Evolutionary conservation across 2,329 filamentous ascomycete genomes (phyloP).

Genomic region (Alternaria brassicicola): DNA sequence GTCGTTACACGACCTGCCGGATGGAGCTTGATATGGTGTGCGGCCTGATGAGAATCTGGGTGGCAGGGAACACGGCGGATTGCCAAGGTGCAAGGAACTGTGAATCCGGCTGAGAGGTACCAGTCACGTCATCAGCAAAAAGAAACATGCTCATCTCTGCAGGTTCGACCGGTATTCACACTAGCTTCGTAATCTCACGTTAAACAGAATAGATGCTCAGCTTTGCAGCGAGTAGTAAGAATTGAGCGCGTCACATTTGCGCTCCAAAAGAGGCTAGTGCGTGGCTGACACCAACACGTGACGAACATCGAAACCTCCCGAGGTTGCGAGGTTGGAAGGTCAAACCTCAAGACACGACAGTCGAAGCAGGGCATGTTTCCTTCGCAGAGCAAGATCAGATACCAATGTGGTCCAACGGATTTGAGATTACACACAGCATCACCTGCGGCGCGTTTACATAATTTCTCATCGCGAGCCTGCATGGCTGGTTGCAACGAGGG

Average conservation of each 20-base stretch:
- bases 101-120: not conserved
- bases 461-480: not conserved
- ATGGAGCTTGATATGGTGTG: slow-evolving; percentile 18
- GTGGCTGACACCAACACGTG: not conserved
- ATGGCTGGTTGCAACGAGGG: not conserved
- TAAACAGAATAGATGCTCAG: not conserved
- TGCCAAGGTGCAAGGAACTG: slow-evolving; percentile 3
- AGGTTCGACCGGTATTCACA: not conserved
- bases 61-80: slow-evolving; percentile 15
- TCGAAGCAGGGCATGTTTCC: not conserved
- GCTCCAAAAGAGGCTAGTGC: not conserved
- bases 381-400: not conserved
- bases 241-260: not conserved
- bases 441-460: too few species aligned
- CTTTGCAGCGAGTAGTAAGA: not conserved
- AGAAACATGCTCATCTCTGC: not conserved
- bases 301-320: not conserved
- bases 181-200: not conserved
- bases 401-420: too few species aligned
- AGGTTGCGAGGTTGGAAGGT: not conserved
- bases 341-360: not conserved
- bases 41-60: slow-evolving; percentile 2
- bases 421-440: not conserved
- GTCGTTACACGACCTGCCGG: slow-evolving; percentile 28
- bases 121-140: not conserved